Conservation (phyloP, 768 basidiomycete species). For the Lanmaoa pseudosensibilis region DNA sequence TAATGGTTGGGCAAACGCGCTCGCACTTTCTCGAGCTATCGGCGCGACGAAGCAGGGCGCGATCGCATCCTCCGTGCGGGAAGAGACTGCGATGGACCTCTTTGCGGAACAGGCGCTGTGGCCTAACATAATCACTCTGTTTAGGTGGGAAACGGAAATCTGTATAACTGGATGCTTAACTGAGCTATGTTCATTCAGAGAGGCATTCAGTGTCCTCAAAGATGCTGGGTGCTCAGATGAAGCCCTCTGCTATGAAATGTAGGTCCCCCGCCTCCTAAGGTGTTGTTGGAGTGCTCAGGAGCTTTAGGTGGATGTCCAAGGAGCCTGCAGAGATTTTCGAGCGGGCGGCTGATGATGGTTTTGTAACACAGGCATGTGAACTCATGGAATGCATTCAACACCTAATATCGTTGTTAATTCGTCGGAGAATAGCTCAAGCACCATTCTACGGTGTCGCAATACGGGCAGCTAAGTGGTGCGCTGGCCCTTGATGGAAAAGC, state of each 20-base stretch:
- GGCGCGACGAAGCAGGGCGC: slow-evolving; percentile 65
- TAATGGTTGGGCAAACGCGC: slow-evolving; percentile 43
- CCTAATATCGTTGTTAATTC: not conserved
- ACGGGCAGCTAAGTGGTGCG: slow-evolving; percentile 58
- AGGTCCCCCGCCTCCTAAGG: slow-evolving; percentile 1
- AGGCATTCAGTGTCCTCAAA: slow-evolving; percentile 61
- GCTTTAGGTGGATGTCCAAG: slow-evolving; percentile 66
- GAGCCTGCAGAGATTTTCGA: slow-evolving; percentile 71
- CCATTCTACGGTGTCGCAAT: slow-evolving; percentile 63
- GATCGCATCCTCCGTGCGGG: slow-evolving; percentile 59
- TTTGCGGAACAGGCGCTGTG: slow-evolving; percentile 67
- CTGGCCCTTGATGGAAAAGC: slow-evolving; percentile 53
- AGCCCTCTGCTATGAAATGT: slow-evolving; percentile 68
- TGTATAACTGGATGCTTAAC: not conserved
- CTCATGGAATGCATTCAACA: not conserved
- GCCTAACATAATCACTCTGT: slow-evolving; percentile 67
- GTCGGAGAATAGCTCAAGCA: slow-evolving; percentile 47
- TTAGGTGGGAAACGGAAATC: slow-evolving; percentile 39
- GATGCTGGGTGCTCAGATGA: slow-evolving; percentile 68
- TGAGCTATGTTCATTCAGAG: slow-evolving; percentile 35
- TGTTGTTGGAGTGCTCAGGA: not conserved
- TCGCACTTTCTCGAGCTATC: slow-evolving; percentile 57
- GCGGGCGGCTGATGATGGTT: slow-evolving; percentile 64
- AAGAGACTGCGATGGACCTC: slow-evolving; percentile 66
- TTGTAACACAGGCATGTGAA: slow-evolving; percentile 49